Percentiles rank a stretch among this genome's conserved stretches.
Conservation (phyloP, 192 early-diverging fungal genomes). For the Lunasporangiospora selenospora region DNA sequence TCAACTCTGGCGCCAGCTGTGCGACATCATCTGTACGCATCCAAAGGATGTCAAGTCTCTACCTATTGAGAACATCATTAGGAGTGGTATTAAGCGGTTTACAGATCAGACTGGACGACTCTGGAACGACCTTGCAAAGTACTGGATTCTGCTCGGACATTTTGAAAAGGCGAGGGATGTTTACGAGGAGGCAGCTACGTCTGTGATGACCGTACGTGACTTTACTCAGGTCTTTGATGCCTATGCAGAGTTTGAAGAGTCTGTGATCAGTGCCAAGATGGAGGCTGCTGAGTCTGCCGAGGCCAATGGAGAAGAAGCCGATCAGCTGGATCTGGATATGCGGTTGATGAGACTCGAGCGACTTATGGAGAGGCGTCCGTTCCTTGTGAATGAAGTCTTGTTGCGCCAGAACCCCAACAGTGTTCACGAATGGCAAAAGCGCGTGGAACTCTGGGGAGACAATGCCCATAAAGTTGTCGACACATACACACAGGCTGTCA, state of each 20-base stretch:
- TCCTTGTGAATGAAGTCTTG: slow-evolving; percentile 93
- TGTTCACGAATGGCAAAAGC: slow-evolving; percentile 91
- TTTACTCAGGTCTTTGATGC: slow-evolving; percentile 97
- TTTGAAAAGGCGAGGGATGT: slow-evolving; percentile 93
- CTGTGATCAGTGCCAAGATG: slow-evolving; percentile 77
- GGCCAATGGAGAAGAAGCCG: slow-evolving; percentile 57
- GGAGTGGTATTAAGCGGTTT: slow-evolving; percentile 83
- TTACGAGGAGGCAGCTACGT: slow-evolving; percentile 88
- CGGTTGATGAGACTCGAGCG: slow-evolving; percentile 86
- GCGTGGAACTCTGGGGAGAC: slow-evolving; percentile 74
- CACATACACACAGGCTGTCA: slow-evolving; percentile 76
- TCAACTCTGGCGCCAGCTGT: slow-evolving; percentile 87
- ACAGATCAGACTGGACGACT: slow-evolving; percentile 88
- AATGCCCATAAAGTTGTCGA: slow-evolving; percentile 69
- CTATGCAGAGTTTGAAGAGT: slow-evolving; percentile 92
- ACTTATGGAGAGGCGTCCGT: slow-evolving; percentile 90
- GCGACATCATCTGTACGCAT: slow-evolving; percentile 79
- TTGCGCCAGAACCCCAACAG: slow-evolving; percentile 91
- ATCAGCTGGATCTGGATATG: slow-evolving; percentile 79
- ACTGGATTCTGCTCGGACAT: slow-evolving; percentile 76
- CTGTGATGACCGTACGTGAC: slow-evolving; percentile 85
- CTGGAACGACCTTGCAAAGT: slow-evolving; percentile 86
- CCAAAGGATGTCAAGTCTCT: slow-evolving; percentile 71
- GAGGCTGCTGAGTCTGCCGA: slow-evolving; percentile 66
- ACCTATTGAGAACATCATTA: slow-evolving; percentile 82